These are phyloP conservation scores for Ophiobolus disseminans DNA, from an alignment of 2,329 filamentous ascomycete species.

Conservation along the genomic window DNA sequence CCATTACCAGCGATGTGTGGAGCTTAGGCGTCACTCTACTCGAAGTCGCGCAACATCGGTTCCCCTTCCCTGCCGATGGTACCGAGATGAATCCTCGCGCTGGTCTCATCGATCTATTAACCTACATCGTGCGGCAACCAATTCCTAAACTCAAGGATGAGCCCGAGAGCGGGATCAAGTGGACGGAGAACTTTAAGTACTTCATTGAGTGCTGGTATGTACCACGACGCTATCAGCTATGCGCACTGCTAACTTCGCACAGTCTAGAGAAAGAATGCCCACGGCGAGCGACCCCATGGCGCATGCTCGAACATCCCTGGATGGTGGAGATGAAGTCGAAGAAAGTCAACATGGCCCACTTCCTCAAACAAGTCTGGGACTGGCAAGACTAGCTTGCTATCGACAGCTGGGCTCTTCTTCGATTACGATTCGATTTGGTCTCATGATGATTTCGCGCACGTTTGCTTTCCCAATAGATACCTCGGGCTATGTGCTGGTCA, in stretches of 20 bases:
- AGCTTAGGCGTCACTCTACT: constrained; percentile 94
- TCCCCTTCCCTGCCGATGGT: constrained; percentile 96
- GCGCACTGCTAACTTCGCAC: constrained; percentile 30
- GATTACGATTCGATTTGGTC: constrained; percentile 12
- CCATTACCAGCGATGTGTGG: constrained; percentile 98
- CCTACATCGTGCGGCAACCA: constrained; percentile 94
- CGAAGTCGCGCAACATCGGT: constrained; percentile 99
- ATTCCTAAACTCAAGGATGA: constrained; percentile 97
- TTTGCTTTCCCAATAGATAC: constrained; percentile 27
- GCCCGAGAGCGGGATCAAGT: constrained; percentile 84
- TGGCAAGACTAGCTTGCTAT: constrained; percentile 77
- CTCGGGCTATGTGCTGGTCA: constrained; percentile 46
- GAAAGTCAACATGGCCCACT: constrained; percentile 96
- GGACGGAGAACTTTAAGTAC: constrained; percentile 98
- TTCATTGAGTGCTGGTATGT: constrained; percentile 99
- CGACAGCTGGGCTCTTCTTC: too few relatives aligned
- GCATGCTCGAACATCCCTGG: constrained; percentile 99
- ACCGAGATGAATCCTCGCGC: constrained; percentile 94
- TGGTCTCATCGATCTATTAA: constrained; percentile 91
- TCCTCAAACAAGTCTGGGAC: constrained; percentile 93
- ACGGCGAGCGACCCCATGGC: constrained; percentile 91
- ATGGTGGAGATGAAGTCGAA: constrained; percentile 96
- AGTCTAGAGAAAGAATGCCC: constrained; percentile 93
- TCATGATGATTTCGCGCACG: constrained; percentile 2
- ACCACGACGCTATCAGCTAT: background rate